Evolutionary conservation across 192 early-diverging fungal species (phyloP), one percentile per base, ranked within the genome.

Genomic region (Podila minutissima): DNA sequence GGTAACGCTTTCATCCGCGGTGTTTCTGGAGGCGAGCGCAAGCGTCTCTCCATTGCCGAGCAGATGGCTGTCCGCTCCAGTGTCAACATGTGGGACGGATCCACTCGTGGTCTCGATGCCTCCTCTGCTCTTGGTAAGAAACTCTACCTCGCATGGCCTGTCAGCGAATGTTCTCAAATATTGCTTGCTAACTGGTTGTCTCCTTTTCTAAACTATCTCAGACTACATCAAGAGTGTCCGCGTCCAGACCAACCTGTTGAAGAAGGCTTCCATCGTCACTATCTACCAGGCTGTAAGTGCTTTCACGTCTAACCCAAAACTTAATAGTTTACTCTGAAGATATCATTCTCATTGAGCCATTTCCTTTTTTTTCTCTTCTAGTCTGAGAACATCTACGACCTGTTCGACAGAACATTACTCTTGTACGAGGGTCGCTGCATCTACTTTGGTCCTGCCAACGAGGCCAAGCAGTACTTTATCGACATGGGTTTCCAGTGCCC

Each of bases 21-120:
- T 75, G 84, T 93, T n/a, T 92, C 91, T n/a, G 92, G 93, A 73
- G 93, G 93, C 55, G 93, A 94, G 76, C 89, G 90, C 74, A 92
- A 92, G 82, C 93, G 93, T 70, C 87, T 93, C 48, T 92, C 90
- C 17, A 94, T 93, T 74, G 92, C 92, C 17, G 92, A 93, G 81
- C 92, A 93, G 78, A 90, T 93, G 68, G 91, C 91, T 13, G 87
- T 87, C 19, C 84, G 77, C 26, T 81, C 77, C 1, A 49, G 66
- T 28, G 71, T 93, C 71, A 89, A 91, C 53, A 82, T 90, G 51
- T 93, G 91, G 91, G 92, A 93, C 66, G 86, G 89, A 31, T 88
- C 87, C 66, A 94, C 93, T 12, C 85, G 87, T 38, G 94, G 94
- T 31, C 83, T 95, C 61, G 94, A 95, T 83, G 87, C 37, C 83